These are phyloP conservation scores for Fraxinus angustifolia DNA, from an alignment of 305 asterid genomes.

Conservation along the genomic window DNA sequence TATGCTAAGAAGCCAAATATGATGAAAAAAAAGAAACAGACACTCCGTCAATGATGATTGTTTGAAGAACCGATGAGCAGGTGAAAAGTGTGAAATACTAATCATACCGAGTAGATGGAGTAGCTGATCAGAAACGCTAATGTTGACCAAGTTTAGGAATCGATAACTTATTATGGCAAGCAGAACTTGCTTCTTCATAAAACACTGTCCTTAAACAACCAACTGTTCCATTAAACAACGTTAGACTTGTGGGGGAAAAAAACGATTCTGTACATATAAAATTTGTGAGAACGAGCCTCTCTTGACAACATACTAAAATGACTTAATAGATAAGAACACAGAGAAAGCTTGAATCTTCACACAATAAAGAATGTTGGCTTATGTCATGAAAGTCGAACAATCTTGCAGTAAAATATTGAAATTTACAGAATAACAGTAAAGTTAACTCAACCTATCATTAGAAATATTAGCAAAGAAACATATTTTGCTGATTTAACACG, in stretches of 20 bases:
- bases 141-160: constrained; percentile 5
- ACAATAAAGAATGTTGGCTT: background rate
- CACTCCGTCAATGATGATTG: constrained; percentile 12
- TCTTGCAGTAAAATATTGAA: background rate
- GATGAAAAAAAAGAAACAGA: constrained; percentile 17
- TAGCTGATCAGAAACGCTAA: background rate
- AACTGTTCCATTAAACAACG: background rate
- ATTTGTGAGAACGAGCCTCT: background rate
- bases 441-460: background rate
- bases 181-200: background rate
- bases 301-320: background rate
- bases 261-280: background rate
- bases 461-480: background rate
- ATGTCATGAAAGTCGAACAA: constrained; percentile 12
- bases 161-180: background rate
- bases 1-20: constrained; percentile 23
- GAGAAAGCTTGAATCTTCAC: constrained; percentile 20
- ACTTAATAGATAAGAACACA: background rate
- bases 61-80: background rate
- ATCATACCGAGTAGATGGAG: background rate
- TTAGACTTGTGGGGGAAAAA: background rate
- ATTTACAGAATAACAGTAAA: background rate
- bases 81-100: background rate
- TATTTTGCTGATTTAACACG: background rate
- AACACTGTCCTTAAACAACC: background rate